These are phyloP conservation scores for Solanum chilense DNA, from an alignment of 257 asterid genomes.

Conservation along the genomic window DNA sequence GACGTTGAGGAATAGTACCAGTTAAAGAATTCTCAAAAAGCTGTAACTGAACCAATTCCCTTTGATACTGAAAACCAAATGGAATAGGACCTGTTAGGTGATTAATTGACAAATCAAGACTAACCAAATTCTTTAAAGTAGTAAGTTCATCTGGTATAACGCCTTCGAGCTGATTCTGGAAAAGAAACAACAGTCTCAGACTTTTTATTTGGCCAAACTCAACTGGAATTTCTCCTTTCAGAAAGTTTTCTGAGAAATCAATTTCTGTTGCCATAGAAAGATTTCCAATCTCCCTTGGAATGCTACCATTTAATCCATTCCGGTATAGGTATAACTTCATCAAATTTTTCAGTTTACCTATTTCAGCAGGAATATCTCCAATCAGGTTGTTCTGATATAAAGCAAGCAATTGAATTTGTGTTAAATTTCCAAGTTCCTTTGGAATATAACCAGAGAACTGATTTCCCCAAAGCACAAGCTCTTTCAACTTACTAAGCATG, in stretches of 20 bases:
- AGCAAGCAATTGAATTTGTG: constrained; percentile 52
- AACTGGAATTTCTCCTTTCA: constrained; percentile 62
- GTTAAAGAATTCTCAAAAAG: constrained; percentile 59
- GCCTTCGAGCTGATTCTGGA: constrained; percentile 64
- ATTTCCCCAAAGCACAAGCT: constrained; percentile 65
- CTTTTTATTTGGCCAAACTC: constrained; percentile 45
- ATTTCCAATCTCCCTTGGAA: constrained; percentile 76
- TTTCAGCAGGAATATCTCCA: constrained; percentile 67
- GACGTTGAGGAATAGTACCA: constrained; percentile 66
- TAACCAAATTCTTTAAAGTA: constrained; percentile 43
- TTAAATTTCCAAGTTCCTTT: constrained; percentile 61
- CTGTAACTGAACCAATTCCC: constrained; percentile 49
- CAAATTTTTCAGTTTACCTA: constrained; percentile 41
- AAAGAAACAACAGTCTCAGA: constrained; percentile 47
- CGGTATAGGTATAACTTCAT: constrained; percentile 49
- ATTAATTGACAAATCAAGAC: constrained; percentile 77
- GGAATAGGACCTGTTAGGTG: constrained; percentile 78
- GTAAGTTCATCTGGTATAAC: constrained; percentile 67
- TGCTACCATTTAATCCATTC: constrained; percentile 65
- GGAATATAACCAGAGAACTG: constrained; percentile 67
- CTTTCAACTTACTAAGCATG: constrained; percentile 41
- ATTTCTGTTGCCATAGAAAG: constrained; percentile 48
- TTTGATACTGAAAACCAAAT: constrained; percentile 56
- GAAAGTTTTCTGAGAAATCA: constrained; percentile 74
- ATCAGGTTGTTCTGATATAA: constrained; percentile 62